Conservation (phyloP, 495 filamentous ascomycete species). For the Penicillium riverlandense region DNA sequence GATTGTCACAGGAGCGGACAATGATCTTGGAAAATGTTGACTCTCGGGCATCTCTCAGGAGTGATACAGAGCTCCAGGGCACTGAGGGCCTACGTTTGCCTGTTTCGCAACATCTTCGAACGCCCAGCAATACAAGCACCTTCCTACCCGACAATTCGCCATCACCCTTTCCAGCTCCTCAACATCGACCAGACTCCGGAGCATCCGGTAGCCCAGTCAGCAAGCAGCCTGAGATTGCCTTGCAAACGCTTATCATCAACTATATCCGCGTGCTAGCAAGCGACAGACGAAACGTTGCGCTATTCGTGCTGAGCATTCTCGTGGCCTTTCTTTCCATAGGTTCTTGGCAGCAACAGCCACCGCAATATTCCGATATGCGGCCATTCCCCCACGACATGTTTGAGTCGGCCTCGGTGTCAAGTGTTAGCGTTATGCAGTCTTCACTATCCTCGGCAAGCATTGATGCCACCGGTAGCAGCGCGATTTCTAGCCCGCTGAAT, state of each 20-base stretch:
- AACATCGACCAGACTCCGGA: neutral
- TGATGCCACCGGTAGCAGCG: neutral
- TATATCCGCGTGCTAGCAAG: slow-evolving; percentile 59
- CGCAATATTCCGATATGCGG: slow-evolving; percentile 4
- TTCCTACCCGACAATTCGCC: neutral
- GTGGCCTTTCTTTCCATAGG: slow-evolving; percentile 47
- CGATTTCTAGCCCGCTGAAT: neutral
- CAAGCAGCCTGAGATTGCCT: slow-evolving; percentile 26
- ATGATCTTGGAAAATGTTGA: slow-evolving; percentile 4
- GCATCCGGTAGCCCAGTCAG: neutral
- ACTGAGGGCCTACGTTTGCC: slow-evolving; percentile 1
- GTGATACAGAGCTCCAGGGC: too few relatives aligned
- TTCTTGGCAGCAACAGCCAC: slow-evolving; percentile 6
- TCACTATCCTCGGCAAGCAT: neutral
- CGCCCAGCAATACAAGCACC: slow-evolving; percentile 4
- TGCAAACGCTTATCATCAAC: slow-evolving; percentile 57
- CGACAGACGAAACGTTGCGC: slow-evolving; percentile 65
- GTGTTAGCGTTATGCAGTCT: slow-evolving; percentile 3
- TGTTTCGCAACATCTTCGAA: slow-evolving; percentile 2
- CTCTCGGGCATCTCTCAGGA: neutral
- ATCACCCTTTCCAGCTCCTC: neutral
- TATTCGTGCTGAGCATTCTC: slow-evolving; percentile 54
- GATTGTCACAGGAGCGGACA: slow-evolving; percentile 18
- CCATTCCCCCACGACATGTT: slow-evolving; percentile 11
- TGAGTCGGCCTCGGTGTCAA: neutral